Conservation (phyloP, 768 basidiomycete species). For the Leccinellum rugosiceps region DNA sequence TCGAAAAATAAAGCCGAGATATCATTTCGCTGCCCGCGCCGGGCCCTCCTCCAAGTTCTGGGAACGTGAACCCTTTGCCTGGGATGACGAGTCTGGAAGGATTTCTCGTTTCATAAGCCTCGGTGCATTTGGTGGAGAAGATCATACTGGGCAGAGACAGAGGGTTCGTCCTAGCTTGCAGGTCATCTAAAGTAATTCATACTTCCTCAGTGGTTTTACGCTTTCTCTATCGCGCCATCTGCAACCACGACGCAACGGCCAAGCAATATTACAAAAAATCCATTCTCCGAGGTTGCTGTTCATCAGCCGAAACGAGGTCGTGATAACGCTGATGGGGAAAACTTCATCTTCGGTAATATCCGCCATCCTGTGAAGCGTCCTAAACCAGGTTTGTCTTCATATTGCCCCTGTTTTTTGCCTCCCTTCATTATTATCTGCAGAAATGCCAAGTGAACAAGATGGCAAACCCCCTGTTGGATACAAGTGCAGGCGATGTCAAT, state of each 20-base stretch:
- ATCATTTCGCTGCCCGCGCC: slow-evolving; percentile 75
- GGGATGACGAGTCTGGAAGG: slow-evolving; percentile 69
- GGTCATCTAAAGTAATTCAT: slow-evolving; percentile 7
- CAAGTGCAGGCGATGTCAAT: slow-evolving; percentile 75
- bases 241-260: slow-evolving; percentile 44
- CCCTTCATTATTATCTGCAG: slow-evolving; percentile 4
- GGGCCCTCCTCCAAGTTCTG: slow-evolving; percentile 77
- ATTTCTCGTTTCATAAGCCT: slow-evolving; percentile 77
- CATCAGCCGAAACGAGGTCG: slow-evolving; percentile 52
- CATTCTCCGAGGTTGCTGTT: slow-evolving; percentile 47
- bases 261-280: slow-evolving; percentile 67
- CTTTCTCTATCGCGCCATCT: slow-evolving; percentile 77
- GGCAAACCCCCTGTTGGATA: slow-evolving; percentile 68
- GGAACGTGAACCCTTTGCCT: slow-evolving; percentile 91
- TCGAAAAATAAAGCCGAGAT: slow-evolving; percentile 71
- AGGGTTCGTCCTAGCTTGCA: slow-evolving; percentile 52
- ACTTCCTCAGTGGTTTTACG: slow-evolving; percentile 86
- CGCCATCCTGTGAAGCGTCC: slow-evolving; percentile 55
- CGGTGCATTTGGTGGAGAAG: slow-evolving; percentile 78
- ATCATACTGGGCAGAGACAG: slow-evolving; percentile 67
- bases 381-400: slow-evolving; percentile 45
- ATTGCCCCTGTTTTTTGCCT: not conserved
- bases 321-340: slow-evolving; percentile 47
- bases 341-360: slow-evolving; percentile 68
- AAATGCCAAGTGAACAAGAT: slow-evolving; percentile 36